Conservation (phyloP, 2,329 filamentous ascomycete species). For the Rhexocercosporidium sp. region DNA sequence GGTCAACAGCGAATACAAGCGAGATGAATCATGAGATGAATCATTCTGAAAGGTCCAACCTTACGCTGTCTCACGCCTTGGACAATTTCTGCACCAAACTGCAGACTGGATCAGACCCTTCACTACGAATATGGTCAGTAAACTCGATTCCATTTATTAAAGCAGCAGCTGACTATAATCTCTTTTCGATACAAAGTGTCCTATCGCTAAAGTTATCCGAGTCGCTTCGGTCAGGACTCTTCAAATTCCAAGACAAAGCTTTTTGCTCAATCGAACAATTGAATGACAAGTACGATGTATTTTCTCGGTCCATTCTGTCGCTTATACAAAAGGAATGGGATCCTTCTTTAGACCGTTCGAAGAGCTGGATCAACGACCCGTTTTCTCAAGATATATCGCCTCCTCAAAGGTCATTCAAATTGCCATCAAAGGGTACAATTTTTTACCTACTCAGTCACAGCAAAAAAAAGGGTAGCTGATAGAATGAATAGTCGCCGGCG, state of each 20-base stretch:
- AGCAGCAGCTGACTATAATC: neutral
- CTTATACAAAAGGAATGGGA: neutral
- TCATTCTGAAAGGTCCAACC: neutral
- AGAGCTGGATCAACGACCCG: neutral
- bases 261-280: neutral
- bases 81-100: neutral
- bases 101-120: neutral
- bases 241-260: neutral
- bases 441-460: neutral
- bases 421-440: neutral
- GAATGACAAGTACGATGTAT: neutral
- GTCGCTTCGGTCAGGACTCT: neutral
- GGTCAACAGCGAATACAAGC: neutral
- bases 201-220: neutral
- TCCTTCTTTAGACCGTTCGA: neutral
- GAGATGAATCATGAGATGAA: neutral
- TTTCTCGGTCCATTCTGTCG: neutral
- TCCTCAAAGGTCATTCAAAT: neutral
- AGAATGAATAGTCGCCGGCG: neutral
- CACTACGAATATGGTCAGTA: neutral
- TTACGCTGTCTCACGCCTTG: neutral
- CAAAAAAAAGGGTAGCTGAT: neutral
- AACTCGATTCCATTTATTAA: neutral
- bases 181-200: neutral
- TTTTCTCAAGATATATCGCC: neutral